Base-by-base conservation (phyloP, 2,329 filamentous ascomycete genomes). In the Dactylellina haptotyla region DNA sequence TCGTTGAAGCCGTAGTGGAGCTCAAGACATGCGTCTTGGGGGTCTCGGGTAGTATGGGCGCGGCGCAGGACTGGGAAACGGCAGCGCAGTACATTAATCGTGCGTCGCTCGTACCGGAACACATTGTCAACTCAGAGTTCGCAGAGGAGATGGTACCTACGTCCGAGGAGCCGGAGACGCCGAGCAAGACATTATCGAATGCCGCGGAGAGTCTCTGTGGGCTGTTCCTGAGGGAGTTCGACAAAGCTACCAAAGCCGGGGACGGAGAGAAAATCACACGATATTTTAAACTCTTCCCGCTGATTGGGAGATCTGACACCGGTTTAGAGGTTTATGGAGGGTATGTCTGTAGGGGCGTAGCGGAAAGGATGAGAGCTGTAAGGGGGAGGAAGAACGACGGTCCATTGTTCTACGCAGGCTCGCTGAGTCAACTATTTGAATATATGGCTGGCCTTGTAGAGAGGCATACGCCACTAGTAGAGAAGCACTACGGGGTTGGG, bases 371-470 rank as follows among this genome's bases (percentile, higher is more conserved):
- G 18, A 88, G 95, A 56, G 85, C 87, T 41, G 65, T 72, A 4
- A 51, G 76, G 16, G 75, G 72, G 2, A 65, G 65, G 50, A 75
- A 64, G 32, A 76, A 96, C 91, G 56, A 90, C 87, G 78, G 93
- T 73, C 89, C 89, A 2, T 91, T 93, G 83, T 97, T 97, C 83
- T 98, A 97, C 80, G 93, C 91, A 43, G 94, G 90, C 80, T 90
- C 92, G 1, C 83, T 99, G 75, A 97, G 93, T 3, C 93, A 92
- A 79, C 83, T 99, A 50, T 99, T 99, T 80, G 94, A 98, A 81
- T 94, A 99, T 81, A 97, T 99, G 80, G 94, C 95, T 1, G 92
- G 96, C 80, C 97, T 99, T 76, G 89, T 99, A 20, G 94, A 98
- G 78, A 89, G 91, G 0, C 95, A 99, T 79, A 92, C 94, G 30